Evolutionary conservation across 768 basidiomycete genomes (phyloP).

Genomic region (Coprinopsis strossmayeri): DNA sequence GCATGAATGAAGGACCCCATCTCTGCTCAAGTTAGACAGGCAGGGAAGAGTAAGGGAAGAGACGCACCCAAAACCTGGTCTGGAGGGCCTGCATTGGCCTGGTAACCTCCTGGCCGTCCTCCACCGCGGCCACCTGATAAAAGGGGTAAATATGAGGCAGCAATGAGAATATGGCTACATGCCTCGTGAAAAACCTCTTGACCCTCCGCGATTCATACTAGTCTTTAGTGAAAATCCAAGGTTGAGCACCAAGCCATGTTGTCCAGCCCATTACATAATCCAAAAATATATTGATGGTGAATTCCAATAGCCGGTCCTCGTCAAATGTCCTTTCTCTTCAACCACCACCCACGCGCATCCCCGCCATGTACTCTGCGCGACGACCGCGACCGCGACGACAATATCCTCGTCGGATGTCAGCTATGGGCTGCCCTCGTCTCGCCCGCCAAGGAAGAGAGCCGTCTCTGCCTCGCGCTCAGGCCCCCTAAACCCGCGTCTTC

Average conservation of each 20-base stretch:
- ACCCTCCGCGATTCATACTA: background rate
- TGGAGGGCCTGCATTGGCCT: constrained; percentile 72
- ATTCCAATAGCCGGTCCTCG: background rate
- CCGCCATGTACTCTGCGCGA: constrained; percentile 13
- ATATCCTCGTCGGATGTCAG: constrained; percentile 8
- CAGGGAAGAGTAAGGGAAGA: background rate
- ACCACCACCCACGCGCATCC: constrained; percentile 9
- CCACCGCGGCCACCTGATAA: constrained; percentile 3
- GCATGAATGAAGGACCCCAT: constrained; percentile 91
- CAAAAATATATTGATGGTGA: constrained; percentile 1
- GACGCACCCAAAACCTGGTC: constrained; percentile 66
- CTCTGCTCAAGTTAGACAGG: constrained; percentile 41
- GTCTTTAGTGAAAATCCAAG: background rate
- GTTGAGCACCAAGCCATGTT: too few relatives aligned
- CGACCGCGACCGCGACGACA: background rate
- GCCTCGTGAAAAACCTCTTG: constrained; percentile 1
- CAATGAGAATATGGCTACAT: background rate
- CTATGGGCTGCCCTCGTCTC: constrained; percentile 13
- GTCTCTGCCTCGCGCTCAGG: constrained; percentile 13
- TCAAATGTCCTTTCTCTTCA: constrained; percentile 24
- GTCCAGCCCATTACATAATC: background rate
- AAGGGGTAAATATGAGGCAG: background rate
- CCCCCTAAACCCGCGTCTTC: constrained; percentile 3
- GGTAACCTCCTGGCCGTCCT: constrained; percentile 66
- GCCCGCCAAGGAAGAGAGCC: background rate